These are phyloP conservation scores for Hortaea sp. DNA, from an alignment of 2,329 filamentous ascomycete genomes.

Conservation along the genomic window DNA sequence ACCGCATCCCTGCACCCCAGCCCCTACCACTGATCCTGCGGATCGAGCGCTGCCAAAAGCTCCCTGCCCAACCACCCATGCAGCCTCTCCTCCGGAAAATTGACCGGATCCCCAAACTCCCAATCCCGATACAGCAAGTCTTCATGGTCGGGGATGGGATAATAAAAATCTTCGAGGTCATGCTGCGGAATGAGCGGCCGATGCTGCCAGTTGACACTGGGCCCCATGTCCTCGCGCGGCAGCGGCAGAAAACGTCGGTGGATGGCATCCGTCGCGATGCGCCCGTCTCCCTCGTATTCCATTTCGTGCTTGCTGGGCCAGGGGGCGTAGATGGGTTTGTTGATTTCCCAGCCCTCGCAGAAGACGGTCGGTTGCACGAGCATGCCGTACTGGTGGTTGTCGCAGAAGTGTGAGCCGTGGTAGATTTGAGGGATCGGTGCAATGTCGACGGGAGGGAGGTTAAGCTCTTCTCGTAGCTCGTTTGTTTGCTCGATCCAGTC, in stretches of 20 bases:
- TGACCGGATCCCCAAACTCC: neutral
- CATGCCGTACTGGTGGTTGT: conserved; percentile 15
- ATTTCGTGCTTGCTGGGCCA: conserved; percentile 34
- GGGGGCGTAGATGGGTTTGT: conserved; percentile 23
- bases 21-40: neutral
- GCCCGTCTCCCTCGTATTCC: conserved; percentile 39
- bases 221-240: conserved; percentile 32
- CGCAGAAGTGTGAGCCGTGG: conserved; percentile 10
- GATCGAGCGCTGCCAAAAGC: neutral
- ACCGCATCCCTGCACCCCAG: neutral
- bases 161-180: conserved; percentile 27
- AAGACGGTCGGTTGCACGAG: conserved; percentile 31
- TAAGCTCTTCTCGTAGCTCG: neutral
- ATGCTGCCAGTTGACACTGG: conserved; percentile 33
- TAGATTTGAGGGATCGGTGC: neutral
- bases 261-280: conserved; percentile 33
- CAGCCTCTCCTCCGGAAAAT: neutral
- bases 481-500: neutral
- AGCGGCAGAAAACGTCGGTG: conserved; percentile 34
- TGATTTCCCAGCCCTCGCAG: conserved; percentile 7
- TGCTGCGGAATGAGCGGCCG: conserved; percentile 28
- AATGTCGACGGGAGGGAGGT: neutral
- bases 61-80: neutral
- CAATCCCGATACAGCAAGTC: neutral
- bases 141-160: neutral